Percentiles rank a stretch among this genome's conserved stretches.
These are phyloP conservation scores for Teratosphaeria zuluensis DNA, from an alignment of 2,329 filamentous ascomycete genomes.

Conservation along the genomic window DNA sequence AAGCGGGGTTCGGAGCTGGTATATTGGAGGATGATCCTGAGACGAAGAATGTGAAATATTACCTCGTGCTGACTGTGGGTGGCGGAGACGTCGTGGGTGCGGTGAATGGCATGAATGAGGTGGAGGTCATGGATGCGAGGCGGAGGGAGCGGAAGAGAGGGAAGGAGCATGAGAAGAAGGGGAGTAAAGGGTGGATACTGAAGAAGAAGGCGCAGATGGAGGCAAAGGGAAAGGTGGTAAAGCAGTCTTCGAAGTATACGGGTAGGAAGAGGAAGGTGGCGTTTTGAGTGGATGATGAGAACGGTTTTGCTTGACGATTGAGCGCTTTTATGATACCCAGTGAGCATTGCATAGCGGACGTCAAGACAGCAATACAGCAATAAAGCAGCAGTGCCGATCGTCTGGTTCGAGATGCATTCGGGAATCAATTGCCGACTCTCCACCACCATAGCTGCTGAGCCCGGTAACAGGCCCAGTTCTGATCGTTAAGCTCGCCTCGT, in stretches of 20 bases:
- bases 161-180: constrained; percentile 56
- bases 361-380: background rate
- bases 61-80: constrained; percentile 86
- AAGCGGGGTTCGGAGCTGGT: constrained; percentile 90
- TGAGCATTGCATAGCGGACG: background rate
- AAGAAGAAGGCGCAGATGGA: constrained; percentile 91
- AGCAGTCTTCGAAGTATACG: constrained; percentile 85
- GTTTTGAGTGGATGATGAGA: constrained; percentile 46
- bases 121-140: constrained; percentile 64
- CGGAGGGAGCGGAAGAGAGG: constrained; percentile 44
- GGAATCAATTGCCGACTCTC: too few species aligned
- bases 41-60: constrained; percentile 95
- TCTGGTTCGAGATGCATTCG: too few species aligned
- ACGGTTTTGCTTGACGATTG: background rate
- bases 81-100: constrained; percentile 75
- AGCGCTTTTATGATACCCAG: background rate
- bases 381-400: too few species aligned
- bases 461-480: too few species aligned
- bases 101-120: constrained; percentile 75
- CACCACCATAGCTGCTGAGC: too few species aligned
- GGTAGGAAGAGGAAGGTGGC: constrained; percentile 73
- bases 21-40: constrained; percentile 90
- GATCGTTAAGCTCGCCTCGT: too few species aligned
- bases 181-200: constrained; percentile 73
- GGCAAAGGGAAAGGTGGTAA: constrained; percentile 87